Evolutionary conservation across 75 land plant species (phyloP).

Genomic region (Cupressus sempervirens): DNA sequence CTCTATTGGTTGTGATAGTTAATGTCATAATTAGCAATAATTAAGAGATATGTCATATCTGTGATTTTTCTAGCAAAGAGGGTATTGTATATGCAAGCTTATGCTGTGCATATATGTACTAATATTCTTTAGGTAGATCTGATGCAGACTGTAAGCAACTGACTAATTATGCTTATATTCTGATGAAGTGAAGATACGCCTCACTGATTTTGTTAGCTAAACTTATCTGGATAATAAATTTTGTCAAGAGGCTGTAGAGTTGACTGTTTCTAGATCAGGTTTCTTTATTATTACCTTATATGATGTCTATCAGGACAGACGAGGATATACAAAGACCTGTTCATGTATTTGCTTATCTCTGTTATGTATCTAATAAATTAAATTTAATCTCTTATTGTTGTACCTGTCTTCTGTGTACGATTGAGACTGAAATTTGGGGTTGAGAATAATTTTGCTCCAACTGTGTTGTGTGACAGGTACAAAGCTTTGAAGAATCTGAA

Average conservation of each 20-base stretch:
- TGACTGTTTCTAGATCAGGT: not conserved
- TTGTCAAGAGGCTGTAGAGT: not conserved
- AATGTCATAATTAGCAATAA: not conserved
- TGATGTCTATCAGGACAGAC: constrained; percentile 5
- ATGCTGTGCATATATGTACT: not conserved
- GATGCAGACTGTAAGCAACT: not conserved
- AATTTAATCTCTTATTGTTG: not conserved
- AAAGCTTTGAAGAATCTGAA: constrained; percentile 71
- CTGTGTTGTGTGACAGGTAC: constrained; percentile 36
- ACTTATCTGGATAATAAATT: not conserved
- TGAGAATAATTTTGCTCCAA: constrained; percentile 7
- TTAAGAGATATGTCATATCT: not conserved
- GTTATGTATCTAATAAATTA: not conserved
- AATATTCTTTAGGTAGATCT: not conserved
- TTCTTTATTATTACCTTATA: not conserved
- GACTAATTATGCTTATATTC: constrained; percentile 1
- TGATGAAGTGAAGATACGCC: not conserved
- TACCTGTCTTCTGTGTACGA: not conserved
- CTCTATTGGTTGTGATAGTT: not conserved
- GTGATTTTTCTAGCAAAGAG: not conserved
- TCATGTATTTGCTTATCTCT: not conserved
- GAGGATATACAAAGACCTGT: not conserved
- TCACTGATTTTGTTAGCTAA: not conserved
- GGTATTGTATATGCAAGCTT: not conserved
- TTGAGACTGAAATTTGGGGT: not conserved